These are phyloP conservation scores for Hypoxylon fragiforme DNA, from an alignment of 495 filamentous ascomycete species.

Conservation along the genomic window DNA sequence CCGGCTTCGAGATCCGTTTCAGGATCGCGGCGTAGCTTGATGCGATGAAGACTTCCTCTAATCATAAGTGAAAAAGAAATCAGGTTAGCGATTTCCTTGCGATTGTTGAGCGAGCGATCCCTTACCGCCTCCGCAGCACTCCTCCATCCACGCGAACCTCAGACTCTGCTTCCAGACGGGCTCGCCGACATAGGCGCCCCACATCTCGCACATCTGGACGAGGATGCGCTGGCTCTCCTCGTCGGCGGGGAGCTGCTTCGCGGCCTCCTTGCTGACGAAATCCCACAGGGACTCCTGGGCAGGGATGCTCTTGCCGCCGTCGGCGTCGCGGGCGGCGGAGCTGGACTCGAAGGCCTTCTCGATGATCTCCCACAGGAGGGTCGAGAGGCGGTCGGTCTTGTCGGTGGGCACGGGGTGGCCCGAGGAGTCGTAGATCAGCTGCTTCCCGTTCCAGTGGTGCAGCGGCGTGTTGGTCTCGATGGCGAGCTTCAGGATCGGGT, in stretches of 20 bases:
- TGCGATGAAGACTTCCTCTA: slow-evolving; percentile 70
- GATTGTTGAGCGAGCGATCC: no score
- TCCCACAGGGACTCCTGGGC: slow-evolving; percentile 63
- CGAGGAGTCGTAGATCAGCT: slow-evolving; percentile 56
- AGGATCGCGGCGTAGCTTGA: slow-evolving; percentile 70
- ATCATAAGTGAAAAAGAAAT: no score
- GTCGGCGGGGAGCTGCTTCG: slow-evolving; percentile 19
- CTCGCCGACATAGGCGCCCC: slow-evolving; percentile 74
- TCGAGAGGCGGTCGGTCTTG: slow-evolving; percentile 54
- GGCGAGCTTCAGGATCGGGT: slow-evolving; percentile 62
- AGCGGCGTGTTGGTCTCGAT: slow-evolving; percentile 48
- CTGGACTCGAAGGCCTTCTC: slow-evolving; percentile 70
- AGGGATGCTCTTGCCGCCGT: slow-evolving; percentile 54
- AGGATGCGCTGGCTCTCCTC: slow-evolving; percentile 24
- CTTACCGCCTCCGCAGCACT: slow-evolving; percentile 71
- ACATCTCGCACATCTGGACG: slow-evolving; percentile 62
- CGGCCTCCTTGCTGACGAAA: slow-evolving; percentile 58
- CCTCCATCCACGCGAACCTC: slow-evolving; percentile 74
- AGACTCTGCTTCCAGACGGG: slow-evolving; percentile 68
- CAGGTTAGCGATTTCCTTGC: no score
- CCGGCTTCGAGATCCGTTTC: slow-evolving; percentile 55
- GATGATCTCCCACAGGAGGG: slow-evolving; percentile 68
- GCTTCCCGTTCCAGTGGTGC: slow-evolving; percentile 57
- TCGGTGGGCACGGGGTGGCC: slow-evolving; percentile 56
- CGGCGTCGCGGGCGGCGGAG: slow-evolving; percentile 48